Percentiles rank a stretch among this genome's conserved stretches.
phyloP scores from a whole-genome alignment of 768 basidiomycete genomes.

The Paxillus rubicundulus region DNA sequence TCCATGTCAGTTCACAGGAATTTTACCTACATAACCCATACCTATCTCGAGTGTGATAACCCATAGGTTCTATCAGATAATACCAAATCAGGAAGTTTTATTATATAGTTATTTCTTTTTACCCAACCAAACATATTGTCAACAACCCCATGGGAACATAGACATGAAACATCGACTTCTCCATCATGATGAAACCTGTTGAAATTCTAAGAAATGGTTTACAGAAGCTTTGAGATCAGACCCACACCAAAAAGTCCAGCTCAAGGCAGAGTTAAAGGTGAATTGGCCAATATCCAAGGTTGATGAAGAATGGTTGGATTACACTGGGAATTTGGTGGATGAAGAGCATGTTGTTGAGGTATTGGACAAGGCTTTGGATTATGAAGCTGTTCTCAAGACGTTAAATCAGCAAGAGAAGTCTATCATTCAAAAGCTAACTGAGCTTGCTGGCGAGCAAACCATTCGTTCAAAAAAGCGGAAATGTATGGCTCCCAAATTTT shows the following conservation, averaged over 20 bases:
- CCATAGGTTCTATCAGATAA: too few relatives aligned
- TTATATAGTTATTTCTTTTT: too few relatives aligned
- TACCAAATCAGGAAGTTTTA: too few relatives aligned
- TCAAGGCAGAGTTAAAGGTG: conserved; percentile 11
- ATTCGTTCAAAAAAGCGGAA: background rate
- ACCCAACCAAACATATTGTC: too few relatives aligned
- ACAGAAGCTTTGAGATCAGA: conserved; percentile 11
- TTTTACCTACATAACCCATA: too few relatives aligned
- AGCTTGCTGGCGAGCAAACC: background rate
- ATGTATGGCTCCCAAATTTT: too few relatives aligned
- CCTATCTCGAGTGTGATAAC: too few relatives aligned
- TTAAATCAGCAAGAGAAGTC: background rate
- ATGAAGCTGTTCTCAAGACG: too few relatives aligned
- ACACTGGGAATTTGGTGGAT: conserved; percentile 22
- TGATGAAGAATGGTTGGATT: too few relatives aligned
- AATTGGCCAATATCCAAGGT: conserved; percentile 13
- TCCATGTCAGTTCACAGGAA: too few relatives aligned
- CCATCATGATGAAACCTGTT: conserved; percentile 9
- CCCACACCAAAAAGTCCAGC: conserved; percentile 6
- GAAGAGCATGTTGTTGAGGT: conserved; percentile 18
- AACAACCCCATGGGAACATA: too few relatives aligned
- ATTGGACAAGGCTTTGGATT: conserved; percentile 15
- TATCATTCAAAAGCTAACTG: conserved; percentile 2
- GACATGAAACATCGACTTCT: too few relatives aligned
- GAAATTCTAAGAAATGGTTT: conserved; percentile 18